Evolutionary conservation across 2,329 filamentous ascomycete species (phyloP), one percentile per base, ranked within the genome.

Genomic region (Trichocomaceae sp.): DNA sequence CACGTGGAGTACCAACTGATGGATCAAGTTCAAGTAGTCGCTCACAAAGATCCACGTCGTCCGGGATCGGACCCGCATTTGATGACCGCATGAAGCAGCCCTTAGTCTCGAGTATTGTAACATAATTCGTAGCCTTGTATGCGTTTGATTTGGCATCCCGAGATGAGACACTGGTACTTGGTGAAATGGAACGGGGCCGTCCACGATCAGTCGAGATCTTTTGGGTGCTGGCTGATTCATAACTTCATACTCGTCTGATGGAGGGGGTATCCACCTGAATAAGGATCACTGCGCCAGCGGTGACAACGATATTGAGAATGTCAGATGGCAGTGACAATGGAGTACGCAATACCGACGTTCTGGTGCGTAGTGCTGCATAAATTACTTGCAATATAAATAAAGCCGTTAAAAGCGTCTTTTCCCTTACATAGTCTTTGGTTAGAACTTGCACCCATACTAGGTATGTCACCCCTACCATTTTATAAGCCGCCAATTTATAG

Each of bases 81-180:
- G 52, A 59, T 39, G 37, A 46, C 31, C 56, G 52, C 56, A 58
- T 59, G 33, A 56, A 59, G 53, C 56, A 58, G 45, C 49, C 53
- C 22, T 58, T 59, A 1, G 42, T 47, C 48, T 54, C 53, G 20
- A 58, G 47, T 6, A 57, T 54, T 12, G 56, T 47, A 5, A 35
- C 15, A 47, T 59, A 60, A 31, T 56, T 45, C 19, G 51, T 26
- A 23, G 51, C 57, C 45, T 45, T 42, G 26, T 59, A 58, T n/a
- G 51, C 47, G 2, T 46, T 44, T 29, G 57, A 56, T 37, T 57
- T 56, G 35, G 51, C 51, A 10, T 60, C 50, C 52, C 45, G 47
- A 50, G 54, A 57, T 33, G 54, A 45, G 22, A 50, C 47, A n/a
- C 45, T 37, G 13, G 22, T 29, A 44, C 8, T 17, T 9, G 22